Evolutionary conservation across 108 stramenopile genomes (phyloP), one percentile per base, ranked within the genome.

Genomic region (Skeletonema tropicum): DNA sequence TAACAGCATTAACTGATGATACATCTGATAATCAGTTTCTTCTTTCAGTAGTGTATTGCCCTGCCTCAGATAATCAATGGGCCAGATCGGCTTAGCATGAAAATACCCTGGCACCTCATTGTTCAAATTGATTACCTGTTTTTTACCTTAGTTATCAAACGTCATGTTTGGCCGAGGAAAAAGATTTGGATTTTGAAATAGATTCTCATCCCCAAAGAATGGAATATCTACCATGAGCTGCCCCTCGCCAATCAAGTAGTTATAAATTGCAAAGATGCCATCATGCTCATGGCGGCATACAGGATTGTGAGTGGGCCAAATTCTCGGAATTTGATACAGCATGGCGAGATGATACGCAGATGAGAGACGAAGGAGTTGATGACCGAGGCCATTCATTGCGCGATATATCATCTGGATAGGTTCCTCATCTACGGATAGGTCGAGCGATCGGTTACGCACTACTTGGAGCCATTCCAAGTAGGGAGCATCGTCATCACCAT

Each of bases 311-410:
- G 39, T 64, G 6, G 64, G 64, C 13, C 14, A 64, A 41, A 64
- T 21, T 14, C 14, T 25, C 15, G 64, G 64, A 38, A 64, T 64
- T 39, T 64, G 23, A 36, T 64, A 64, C 14, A 64, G 36, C 64
- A 39, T 64, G 15, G 64, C 64, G 3, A 64, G 10, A 64, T 64
- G 64, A 38, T 64, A 64, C 3, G 64, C 64, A 36, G 64, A n/a
- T 17, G 64, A 32, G 6, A 64, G 36, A 11, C 64, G 64, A 14
- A 3, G 2, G 10, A 64, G 13, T 19, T 64, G 64, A 64, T 64
- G 64, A 17, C 64, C 64, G 12, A 64, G 64, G 17, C 64, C 64
- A 64, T 19, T 17, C 36, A 49, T 49, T 17, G 48, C 48, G 6
- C 48, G n/a, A 21, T 49, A 49, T 6, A 17, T 17, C 5, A 49